phyloP scores from a whole-genome alignment of 345 rosid species.

The Gossypium thurberi region DNA sequence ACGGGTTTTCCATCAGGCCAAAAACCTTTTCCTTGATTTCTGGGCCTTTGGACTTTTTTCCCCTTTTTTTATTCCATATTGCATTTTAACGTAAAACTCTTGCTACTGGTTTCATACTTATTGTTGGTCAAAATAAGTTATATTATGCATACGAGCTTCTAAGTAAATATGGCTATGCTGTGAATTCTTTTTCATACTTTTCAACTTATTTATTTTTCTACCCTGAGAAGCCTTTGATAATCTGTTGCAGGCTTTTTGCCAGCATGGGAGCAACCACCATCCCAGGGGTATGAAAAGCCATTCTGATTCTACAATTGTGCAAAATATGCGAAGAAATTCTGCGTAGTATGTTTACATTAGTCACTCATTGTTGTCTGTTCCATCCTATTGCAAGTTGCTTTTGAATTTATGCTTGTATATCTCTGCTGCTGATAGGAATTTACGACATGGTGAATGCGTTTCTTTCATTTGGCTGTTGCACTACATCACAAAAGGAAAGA shows the following conservation, averaged over 20 bases:
- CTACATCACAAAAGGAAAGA: not conserved
- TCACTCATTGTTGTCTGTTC: not conserved
- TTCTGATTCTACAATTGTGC: slow-evolving; percentile 35
- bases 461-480: slow-evolving; percentile 6
- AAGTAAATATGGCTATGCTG: not conserved
- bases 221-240: slow-evolving; percentile 10
- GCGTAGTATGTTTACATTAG: slow-evolving; percentile 11
- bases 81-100: not conserved
- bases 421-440: not conserved
- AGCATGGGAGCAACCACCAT: slow-evolving; percentile 73
- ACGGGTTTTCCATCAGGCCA: not conserved
- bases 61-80: not conserved
- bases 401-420: not conserved
- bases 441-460: not conserved
- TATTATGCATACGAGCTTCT: not conserved
- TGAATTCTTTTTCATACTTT: not conserved
- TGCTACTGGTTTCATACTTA: not conserved
- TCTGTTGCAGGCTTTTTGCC: slow-evolving; percentile 64
- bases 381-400: slow-evolving; percentile 3
- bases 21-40: not conserved
- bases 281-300: slow-evolving; percentile 68
- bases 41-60: not conserved
- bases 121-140: not conserved
- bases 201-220: slow-evolving; percentile 4
- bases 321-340: slow-evolving; percentile 5